These are phyloP conservation scores for Bodo saltans DNA, from an alignment of 78 protist species.

Conservation along the genomic window DNA sequence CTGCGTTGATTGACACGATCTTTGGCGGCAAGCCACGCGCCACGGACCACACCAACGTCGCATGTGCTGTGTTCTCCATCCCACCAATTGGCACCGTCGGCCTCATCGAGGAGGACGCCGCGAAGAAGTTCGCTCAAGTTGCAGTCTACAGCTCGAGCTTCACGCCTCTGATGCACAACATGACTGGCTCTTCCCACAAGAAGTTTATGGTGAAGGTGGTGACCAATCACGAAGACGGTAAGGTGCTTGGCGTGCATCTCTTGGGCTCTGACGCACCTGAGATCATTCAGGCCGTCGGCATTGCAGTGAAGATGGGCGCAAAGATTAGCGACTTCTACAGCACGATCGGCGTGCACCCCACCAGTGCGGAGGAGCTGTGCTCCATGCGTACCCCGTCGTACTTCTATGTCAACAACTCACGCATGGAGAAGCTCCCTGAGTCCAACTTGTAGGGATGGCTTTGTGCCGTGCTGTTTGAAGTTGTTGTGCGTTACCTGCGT, in stretches of 20 bases:
- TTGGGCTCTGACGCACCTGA: slow-evolving; percentile 90
- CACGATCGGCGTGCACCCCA: slow-evolving; percentile 93
- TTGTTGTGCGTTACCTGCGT: too few species aligned
- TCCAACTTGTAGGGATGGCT: not conserved
- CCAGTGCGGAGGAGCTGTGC: slow-evolving; percentile 71
- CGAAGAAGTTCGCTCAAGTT: not conserved
- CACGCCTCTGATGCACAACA: not conserved
- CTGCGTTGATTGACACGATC: slow-evolving; percentile 4
- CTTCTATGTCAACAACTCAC: not conserved
- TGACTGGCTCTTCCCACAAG: not conserved
- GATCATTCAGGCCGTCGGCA: slow-evolving; percentile 73
- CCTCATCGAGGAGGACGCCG: slow-evolving; percentile 22
- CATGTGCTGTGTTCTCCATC: slow-evolving; percentile 23
- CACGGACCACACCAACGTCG: not conserved
- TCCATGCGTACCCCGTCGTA: not conserved
- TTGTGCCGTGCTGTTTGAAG: too few species aligned
- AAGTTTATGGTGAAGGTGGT: slow-evolving; percentile 56
- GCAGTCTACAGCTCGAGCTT: slow-evolving; percentile 15
- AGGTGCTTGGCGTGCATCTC: slow-evolving; percentile 77
- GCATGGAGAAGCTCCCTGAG: not conserved
- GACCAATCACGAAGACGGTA: slow-evolving; percentile 23
- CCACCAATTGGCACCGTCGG: slow-evolving; percentile 20
- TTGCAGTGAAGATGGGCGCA: slow-evolving; percentile 48
- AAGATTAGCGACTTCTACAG: slow-evolving; percentile 74
- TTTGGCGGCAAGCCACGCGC: slow-evolving; percentile 13